Base-by-base conservation (phyloP, 495 filamentous ascomycete genomes). In the Hypoxylon crocopeplum region DNA sequence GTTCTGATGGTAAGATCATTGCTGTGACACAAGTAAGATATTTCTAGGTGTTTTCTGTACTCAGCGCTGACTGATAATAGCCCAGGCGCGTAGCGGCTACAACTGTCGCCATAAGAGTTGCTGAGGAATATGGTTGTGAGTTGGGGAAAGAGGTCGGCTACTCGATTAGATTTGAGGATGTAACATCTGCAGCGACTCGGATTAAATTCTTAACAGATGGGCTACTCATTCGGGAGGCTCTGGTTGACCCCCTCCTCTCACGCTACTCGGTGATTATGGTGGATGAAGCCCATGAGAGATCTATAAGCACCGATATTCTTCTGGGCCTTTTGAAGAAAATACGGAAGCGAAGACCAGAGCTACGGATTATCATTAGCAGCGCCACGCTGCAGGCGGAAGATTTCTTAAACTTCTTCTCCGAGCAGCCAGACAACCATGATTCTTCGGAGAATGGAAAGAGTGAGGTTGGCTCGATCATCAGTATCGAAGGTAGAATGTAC, bases 121-220 rank as follows among this genome's bases (percentile, higher is more conserved):
- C 94, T 3, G 89, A 97, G 59, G 94, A 99, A 73, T 88, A 92
- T 82, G 87, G 92, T 8, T 91, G 90, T 69, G 88, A 93, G 62
- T 62, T 98, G 16, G 95, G 94, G 13, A 91, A 97, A 75, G 90
- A 97, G 73, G 92, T 98, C 48, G 95, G 95, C 39, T 98, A 97
- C 70, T 92, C 92, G 16, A 97, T 98, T 56, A 84, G 94, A 47
- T 99, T 99, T 69, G 95, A 98, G 69, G 94, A 98, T 78, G 78
- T 89, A 60, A 97, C 93, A n/a, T 96, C 92, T 36, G 83, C 88
- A 8, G 77, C 81, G 41, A 99, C 94, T 1, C 83, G 84, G 41
- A 95, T 99, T 72, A 99, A 99, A 70, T 99, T 97, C 70, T 73
- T 98, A 56, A 98, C 95, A 1, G 94, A 99, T 79, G 95, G 94